Base-by-base conservation (phyloP, 83 land plant species). In the Picea abies region DNA sequence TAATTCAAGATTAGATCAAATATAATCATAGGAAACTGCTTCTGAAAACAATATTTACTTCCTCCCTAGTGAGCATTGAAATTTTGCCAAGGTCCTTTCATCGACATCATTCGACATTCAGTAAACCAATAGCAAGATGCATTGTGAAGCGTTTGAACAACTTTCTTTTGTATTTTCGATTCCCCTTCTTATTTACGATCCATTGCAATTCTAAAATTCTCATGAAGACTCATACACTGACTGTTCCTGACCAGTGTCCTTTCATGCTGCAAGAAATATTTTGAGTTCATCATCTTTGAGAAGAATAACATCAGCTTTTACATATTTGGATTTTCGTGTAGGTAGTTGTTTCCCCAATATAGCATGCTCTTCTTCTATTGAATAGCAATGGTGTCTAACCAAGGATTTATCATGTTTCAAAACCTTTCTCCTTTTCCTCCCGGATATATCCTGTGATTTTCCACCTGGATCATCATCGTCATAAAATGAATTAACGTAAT, bases 221-320 rank as follows among this genome's bases (percentile, higher is more conserved):
- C 29, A 84, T 80, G 60, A 93, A 79, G 60, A 95, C 94, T 92
- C 86, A 72, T 77, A 19, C 14, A 82, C 84, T 60, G 90, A 75
- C 7, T 79, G 61, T 17, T 81, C 35, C 35, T 32, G 35, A 32
- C 35, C 35, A 32, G 35, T 32, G 35, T 63, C 20, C 78, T 86
- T 92, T 95, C 97, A 91, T 10, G 92, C 86, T 61, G 89, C 79
- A 35, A 92, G 32, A 75, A 94, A 94, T 29, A 82, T 84, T 67
- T 67, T 77, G 65, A 90, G 35, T 17, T 76, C 67, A 20, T 75
- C 15, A 77, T 82, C 62, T 22, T 72, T n/a, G 47, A 84, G 67
- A 2, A 12, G 37, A 81, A 67, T 15, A 58, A 77, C 85, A 65
- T 26, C 60, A 41, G 5, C 5, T 41, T 0, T 41, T 71, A 70